A percentile compares a stretch with the other conserved stretches of the same genome.
Evolutionary conservation across 1,284 basidiomycete genomes (phyloP).

Genomic region (Afroboletus lepidellus): DNA sequence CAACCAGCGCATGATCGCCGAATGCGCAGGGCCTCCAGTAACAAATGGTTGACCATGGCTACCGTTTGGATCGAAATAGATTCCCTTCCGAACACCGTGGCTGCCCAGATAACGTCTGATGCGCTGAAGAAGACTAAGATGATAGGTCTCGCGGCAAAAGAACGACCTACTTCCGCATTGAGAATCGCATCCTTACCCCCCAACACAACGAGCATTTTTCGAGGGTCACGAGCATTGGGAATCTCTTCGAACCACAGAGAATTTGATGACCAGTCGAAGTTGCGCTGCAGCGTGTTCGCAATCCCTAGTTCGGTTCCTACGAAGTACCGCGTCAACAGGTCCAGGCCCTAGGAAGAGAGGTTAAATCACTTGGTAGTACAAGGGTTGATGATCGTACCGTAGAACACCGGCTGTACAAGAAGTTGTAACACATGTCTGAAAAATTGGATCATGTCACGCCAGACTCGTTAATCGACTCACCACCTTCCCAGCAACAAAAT

Average conservation of each 20-base stretch:
- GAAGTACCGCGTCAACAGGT: constrained; percentile 83
- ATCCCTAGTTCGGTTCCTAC: constrained; percentile 84
- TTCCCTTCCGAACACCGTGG: constrained; percentile 70
- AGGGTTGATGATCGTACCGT: constrained; percentile 44
- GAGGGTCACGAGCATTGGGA: constrained; percentile 64
- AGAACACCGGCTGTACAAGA: constrained; percentile 68
- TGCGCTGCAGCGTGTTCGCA: constrained; percentile 79
- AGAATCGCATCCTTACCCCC: constrained; percentile 82
- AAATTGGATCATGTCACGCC: constrained; percentile 3
- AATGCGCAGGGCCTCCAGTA: constrained; percentile 51
- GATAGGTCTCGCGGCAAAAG: background rate
- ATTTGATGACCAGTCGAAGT: constrained; percentile 88
- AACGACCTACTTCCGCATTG: constrained; percentile 55
- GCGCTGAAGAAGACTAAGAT: constrained; percentile 43
- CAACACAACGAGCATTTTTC: constrained; percentile 67
- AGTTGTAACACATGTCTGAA: constrained; percentile 84
- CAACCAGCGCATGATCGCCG: constrained; percentile 68
- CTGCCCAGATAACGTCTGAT: constrained; percentile 71
- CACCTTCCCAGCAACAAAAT: constrained; percentile 90
- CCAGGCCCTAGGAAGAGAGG: constrained; percentile 54
- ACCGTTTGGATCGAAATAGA: constrained; percentile 69
- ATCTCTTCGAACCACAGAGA: constrained; percentile 89
- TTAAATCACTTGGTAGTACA: constrained; percentile 11
- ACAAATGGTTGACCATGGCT: constrained; percentile 74
- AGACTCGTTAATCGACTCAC: constrained; percentile 37